Percentiles rank a stretch among this genome's conserved stretches.
Evolutionary conservation across 176 grass and related monocot species (phyloP).

Genomic region (Coix lacrymajobi): DNA sequence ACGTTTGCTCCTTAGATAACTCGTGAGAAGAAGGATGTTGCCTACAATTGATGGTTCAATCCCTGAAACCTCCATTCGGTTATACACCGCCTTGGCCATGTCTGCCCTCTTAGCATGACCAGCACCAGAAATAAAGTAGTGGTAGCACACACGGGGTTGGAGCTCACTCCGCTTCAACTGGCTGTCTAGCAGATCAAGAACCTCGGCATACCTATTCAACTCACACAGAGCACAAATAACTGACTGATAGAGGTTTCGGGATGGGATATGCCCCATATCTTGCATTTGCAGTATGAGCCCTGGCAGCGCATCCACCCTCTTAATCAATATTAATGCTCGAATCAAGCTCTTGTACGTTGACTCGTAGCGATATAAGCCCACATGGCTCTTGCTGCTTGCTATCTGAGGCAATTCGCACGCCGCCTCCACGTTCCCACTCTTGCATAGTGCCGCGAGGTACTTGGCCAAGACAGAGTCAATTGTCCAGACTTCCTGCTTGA

Average conservation of each 20-base stretch:
- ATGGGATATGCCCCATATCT: constrained; percentile 73
- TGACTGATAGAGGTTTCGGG: constrained; percentile 54
- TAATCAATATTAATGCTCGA: constrained; percentile 56
- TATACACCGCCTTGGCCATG: constrained; percentile 70
- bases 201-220: constrained; percentile 48
- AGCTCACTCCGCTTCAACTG: constrained; percentile 61
- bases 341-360: constrained; percentile 87
- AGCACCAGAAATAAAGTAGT: constrained; percentile 81
- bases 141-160: constrained; percentile 58
- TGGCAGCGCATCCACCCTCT: constrained; percentile 61
- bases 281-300: constrained; percentile 90
- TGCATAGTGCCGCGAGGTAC: constrained; percentile 75
- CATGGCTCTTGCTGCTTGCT: constrained; percentile 31
- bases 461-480: constrained; percentile 49
- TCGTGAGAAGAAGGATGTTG: constrained; percentile 65
- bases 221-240: constrained; percentile 73
- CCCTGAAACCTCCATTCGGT: constrained; percentile 61
- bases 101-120: constrained; percentile 64
- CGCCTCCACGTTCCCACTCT: constrained; percentile 64
- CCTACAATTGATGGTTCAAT: constrained; percentile 54
- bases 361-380: constrained; percentile 50
- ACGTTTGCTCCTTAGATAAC: constrained; percentile 80
- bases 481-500: constrained; percentile 54
- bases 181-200: constrained; percentile 59
- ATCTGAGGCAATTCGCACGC: constrained; percentile 55